Evolutionary conservation across 306 rosid genomes (phyloP).

Genomic region (Cicer bijugum): DNA sequence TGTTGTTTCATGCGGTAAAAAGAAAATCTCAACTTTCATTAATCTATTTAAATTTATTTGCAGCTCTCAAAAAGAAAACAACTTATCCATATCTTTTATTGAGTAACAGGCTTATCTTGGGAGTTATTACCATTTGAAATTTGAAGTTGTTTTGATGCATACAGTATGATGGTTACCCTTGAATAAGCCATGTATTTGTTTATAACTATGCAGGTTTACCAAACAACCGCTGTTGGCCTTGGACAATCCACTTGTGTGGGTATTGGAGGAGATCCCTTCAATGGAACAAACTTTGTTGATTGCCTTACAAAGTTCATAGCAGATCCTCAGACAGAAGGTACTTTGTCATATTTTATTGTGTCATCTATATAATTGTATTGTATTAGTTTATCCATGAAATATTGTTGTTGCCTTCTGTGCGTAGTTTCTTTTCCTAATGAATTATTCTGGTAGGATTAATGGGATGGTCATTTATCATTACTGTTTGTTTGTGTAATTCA

Average conservation of each 20-base stretch:
- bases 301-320: constrained; percentile 78
- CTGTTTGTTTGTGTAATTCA: constrained; percentile 48
- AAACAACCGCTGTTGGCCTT: constrained; percentile 97
- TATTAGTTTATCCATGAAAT: constrained; percentile 7
- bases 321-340: constrained; percentile 99
- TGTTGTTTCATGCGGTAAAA: not conserved
- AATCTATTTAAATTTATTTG: not conserved
- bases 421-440: constrained; percentile 39
- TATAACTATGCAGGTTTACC: constrained; percentile 74
- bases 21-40: not conserved
- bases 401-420: constrained; percentile 8
- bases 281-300: constrained; percentile 97
- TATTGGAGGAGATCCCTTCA: constrained; percentile 98
- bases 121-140: constrained; percentile 28
- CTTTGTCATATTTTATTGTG: constrained; percentile 26
- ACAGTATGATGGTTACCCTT: constrained; percentile 28
- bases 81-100: constrained; percentile 20
- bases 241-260: constrained; percentile 99
- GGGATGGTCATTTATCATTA: constrained; percentile 18
- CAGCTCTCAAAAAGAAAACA: constrained; percentile 10
- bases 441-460: constrained; percentile 16
- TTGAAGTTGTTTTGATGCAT: constrained; percentile 39
- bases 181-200: constrained; percentile 38
- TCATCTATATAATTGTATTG: not conserved
- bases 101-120: constrained; percentile 31